Evolutionary conservation across 176 grass and related monocot species (phyloP), one percentile per base, ranked within the genome.

Genomic region (Rhynchospora tenuis): DNA sequence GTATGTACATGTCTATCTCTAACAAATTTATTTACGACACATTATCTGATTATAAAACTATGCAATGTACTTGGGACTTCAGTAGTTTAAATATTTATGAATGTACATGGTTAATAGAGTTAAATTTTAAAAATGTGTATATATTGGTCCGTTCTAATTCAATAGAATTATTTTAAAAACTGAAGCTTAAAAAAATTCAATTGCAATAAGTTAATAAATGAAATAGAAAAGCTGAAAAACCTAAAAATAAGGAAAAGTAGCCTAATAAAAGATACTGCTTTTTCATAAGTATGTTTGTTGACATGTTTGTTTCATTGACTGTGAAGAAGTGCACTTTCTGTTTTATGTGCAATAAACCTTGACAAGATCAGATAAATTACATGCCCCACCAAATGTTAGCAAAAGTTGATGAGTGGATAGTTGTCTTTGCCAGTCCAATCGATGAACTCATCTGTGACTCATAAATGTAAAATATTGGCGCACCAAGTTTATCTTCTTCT

Each of bases 1-100:
- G 97, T 99, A 90, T 69, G 87, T 84, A 47, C 22, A 74, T 85
- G 11, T 56, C 22, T 64, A 22, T 54, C 47, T 61, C 5, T 71
- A 13, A 58, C 16, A 78, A 63, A 63, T 19, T 47, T 17, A 71
- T 15, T 13, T 47, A 15, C 38, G 4, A 29, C 14, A 75, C 2
- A 54, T 17, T 28, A 31, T 54, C 24, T 77, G 26, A 77, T 56
- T 55, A 77, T 77, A 77, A 55, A 77, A 77, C 47, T 54, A 52
- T 17, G 1, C 48, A 77, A 77, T 77, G 73, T 77, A 9, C 23
- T 31, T 56, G 29, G 50, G 2, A 19, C 14, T 74, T 51, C 14
- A 70, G 1, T 71, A 42, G 55, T 77, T 38, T 51, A 16, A 20
- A 28, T 51, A 5, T 52, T 26, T 27, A 52, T 2, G 52, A 74